These are phyloP conservation scores for Neltuma alba DNA, from an alignment of 306 rosid species.

Conservation along the genomic window DNA sequence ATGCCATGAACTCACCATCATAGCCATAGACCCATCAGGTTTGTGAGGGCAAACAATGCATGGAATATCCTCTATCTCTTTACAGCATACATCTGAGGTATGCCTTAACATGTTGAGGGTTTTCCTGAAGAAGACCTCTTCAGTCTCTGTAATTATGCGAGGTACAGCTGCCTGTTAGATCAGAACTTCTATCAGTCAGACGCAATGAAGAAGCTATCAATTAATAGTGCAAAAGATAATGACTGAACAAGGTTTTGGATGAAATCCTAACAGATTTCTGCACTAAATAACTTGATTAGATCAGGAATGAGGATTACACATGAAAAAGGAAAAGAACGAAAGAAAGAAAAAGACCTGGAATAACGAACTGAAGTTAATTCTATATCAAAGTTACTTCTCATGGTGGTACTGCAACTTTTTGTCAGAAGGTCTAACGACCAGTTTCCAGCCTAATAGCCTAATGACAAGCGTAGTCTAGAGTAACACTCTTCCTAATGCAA, in stretches of 20 bases:
- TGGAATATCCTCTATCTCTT: slow-evolving; percentile 62
- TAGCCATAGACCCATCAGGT: slow-evolving; percentile 93
- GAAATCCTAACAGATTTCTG: slow-evolving; percentile 30
- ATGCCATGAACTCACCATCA: slow-evolving; percentile 63
- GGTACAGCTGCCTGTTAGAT: slow-evolving; percentile 89
- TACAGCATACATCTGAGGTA: slow-evolving; percentile 66
- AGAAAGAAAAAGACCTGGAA: not conserved
- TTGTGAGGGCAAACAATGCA: slow-evolving; percentile 72
- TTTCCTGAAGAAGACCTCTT: slow-evolving; percentile 75
- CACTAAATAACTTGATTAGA: slow-evolving; percentile 5
- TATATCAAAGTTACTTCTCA: slow-evolving; percentile 4
- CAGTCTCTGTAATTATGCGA: slow-evolving; percentile 65
- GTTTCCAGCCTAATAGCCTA: not conserved
- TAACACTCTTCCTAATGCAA: not conserved
- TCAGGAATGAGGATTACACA: not conserved
- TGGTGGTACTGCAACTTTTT: not conserved
- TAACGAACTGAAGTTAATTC: not conserved
- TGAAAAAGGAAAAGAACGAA: not conserved
- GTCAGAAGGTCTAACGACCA: not conserved
- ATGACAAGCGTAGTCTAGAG: not conserved
- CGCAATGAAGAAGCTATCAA: not conserved
- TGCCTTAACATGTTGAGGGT: slow-evolving; percentile 63
- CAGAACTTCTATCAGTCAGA: slow-evolving; percentile 31
- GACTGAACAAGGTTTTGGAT: not conserved
- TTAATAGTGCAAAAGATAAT: not conserved